phyloP scores from a whole-genome alignment of 2,329 filamentous ascomycete genomes.

The Chaetomium sp. region DNA sequence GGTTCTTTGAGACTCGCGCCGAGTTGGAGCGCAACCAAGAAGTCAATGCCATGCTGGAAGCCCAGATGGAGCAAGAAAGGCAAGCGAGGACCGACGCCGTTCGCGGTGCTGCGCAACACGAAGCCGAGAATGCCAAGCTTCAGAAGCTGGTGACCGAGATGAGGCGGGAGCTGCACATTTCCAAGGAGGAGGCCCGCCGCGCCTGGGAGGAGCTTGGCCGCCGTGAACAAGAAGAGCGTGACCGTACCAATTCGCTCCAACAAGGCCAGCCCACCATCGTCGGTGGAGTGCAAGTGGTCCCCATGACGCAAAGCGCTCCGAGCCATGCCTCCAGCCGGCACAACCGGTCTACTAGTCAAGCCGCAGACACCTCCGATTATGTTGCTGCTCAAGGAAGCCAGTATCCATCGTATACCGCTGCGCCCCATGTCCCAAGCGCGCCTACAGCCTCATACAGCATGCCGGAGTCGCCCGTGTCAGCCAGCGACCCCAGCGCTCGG shows the following conservation, averaged over 20 bases:
- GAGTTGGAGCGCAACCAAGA: conserved; percentile 84
- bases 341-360: conserved; percentile 31
- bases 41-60: conserved; percentile 71
- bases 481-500: conserved; percentile 31
- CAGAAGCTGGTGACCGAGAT: conserved; percentile 82
- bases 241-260: conserved; percentile 76
- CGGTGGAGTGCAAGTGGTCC: conserved; percentile 89
- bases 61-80: conserved; percentile 67
- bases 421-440: conserved; percentile 20
- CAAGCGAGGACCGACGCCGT: conserved; percentile 62
- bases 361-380: conserved; percentile 28
- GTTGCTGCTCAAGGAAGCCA: conserved; percentile 25
- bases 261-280: conserved; percentile 84
- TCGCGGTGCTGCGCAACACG: conserved; percentile 57
- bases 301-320: conserved; percentile 70
- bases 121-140: conserved; percentile 60
- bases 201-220: conserved; percentile 97
- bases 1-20: conserved; percentile 92
- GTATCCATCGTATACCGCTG: conserved; percentile 26
- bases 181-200: conserved; percentile 88
- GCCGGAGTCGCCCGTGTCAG: conserved; percentile 29
- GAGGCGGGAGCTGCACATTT: conserved; percentile 87
- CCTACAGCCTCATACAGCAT: conserved; percentile 14
- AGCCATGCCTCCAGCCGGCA: conserved; percentile 46
- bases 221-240: conserved; percentile 86